A percentile compares a stretch with the other conserved stretches of the same genome.
Evolutionary conservation across 257 asterid species (phyloP).

Genomic region (Penstemon barbatus): DNA sequence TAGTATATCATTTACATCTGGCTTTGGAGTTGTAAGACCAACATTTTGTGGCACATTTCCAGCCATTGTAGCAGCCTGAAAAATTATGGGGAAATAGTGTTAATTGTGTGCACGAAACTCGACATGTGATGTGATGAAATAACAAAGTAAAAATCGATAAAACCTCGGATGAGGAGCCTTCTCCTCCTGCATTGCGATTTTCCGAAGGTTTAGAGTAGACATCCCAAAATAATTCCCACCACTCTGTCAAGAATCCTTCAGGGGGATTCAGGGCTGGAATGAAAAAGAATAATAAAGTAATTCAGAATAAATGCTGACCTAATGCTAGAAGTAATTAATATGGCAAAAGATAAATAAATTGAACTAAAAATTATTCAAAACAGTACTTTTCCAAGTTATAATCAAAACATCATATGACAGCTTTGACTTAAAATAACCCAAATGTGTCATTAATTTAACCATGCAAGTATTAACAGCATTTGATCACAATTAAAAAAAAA

Average conservation of each 20-base stretch:
- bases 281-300: background rate
- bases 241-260: conserved; percentile 43
- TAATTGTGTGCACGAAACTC: conserved; percentile 1
- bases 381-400: background rate
- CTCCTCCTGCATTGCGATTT: background rate
- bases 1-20: conserved; percentile 24
- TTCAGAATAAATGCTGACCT: background rate
- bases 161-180: conserved; percentile 38
- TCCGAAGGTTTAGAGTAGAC: conserved; percentile 7
- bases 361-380: background rate
- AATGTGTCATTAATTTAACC: conserved; percentile 13
- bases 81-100: background rate
- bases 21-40: conserved; percentile 9
- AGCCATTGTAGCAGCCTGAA: conserved; percentile 19
- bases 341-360: background rate
- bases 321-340: background rate
- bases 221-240: conserved; percentile 58
- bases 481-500: background rate
- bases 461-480: conserved; percentile 17
- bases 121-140: conserved; percentile 4
- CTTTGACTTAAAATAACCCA: background rate
- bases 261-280: conserved; percentile 36
- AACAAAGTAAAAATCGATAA: background rate
- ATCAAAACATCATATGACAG: background rate
- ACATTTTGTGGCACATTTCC: background rate